phyloP scores from a whole-genome alignment of 352 stramenopile genomes.

The Saprolegnia diclina region DNA sequence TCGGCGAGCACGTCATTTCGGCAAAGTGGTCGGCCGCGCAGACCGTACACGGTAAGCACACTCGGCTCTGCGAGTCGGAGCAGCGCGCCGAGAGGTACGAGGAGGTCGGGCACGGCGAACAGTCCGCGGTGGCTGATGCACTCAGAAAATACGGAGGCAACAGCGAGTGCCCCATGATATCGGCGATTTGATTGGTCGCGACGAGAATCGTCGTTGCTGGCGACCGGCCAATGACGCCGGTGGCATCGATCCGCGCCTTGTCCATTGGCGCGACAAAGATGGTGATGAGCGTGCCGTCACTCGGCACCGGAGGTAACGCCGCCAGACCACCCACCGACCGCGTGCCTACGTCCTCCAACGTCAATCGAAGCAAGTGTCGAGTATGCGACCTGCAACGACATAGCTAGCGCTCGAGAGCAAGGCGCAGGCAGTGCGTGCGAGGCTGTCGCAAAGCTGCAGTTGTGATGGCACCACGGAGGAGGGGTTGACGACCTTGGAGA shows the following conservation, averaged over 20 bases:
- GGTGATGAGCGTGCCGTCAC: constrained; percentile 56
- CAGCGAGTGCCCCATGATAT: constrained; percentile 48
- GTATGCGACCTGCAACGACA: constrained; percentile 30
- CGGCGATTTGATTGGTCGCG: constrained; percentile 24
- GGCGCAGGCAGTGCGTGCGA: constrained; percentile 33
- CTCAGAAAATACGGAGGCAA: constrained; percentile 36
- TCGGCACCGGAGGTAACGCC: constrained; percentile 31
- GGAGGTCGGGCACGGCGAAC: constrained; percentile 39
- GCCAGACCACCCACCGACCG: constrained; percentile 39
- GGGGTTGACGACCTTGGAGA: constrained; percentile 59
- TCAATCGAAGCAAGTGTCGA: constrained; percentile 37
- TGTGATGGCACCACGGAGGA: constrained; percentile 34
- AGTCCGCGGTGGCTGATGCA: constrained; percentile 42
- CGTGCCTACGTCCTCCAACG: constrained; percentile 36
- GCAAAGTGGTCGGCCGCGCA: constrained; percentile 58
- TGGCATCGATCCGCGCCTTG: constrained; percentile 31
- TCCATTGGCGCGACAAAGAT: constrained; percentile 45
- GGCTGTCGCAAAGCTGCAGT: constrained; percentile 43
- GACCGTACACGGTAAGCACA: constrained; percentile 48
- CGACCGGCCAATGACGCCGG: constrained; percentile 49
- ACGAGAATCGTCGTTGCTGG: constrained; percentile 46
- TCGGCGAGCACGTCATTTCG: constrained; percentile 39
- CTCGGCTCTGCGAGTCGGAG: constrained; percentile 51
- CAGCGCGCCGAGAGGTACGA: constrained; percentile 51
- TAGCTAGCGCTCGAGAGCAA: constrained; percentile 32